Percentiles rank a stretch among this genome's conserved stretches.
phyloP scores from a whole-genome alignment of 305 asterid species.

The Rubia balearica region DNA sequence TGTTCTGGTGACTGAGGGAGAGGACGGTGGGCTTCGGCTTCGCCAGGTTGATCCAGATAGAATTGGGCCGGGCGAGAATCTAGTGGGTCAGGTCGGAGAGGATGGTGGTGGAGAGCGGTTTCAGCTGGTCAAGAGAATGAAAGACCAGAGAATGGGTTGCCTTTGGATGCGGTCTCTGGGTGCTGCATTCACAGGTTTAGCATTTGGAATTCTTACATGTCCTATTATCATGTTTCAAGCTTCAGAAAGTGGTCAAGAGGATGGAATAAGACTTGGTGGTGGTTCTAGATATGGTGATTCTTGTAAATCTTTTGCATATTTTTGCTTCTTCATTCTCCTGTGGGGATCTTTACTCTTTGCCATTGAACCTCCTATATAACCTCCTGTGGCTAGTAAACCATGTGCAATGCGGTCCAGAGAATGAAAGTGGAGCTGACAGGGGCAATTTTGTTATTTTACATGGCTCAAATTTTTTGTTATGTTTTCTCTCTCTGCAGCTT shows the following conservation, averaged over 20 bases:
- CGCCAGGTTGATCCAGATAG: slow-evolving; percentile 90
- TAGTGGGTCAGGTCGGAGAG: slow-evolving; percentile 59
- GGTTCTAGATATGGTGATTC: slow-evolving; percentile 44
- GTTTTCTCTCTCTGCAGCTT: too few species aligned
- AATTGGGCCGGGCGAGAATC: slow-evolving; percentile 66
- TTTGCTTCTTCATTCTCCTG: slow-evolving; percentile 43
- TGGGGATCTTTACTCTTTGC: slow-evolving; percentile 38
- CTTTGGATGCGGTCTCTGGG: too few species aligned
- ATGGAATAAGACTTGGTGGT: slow-evolving; percentile 42
- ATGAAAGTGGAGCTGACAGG: too few species aligned
- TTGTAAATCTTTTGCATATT: slow-evolving; percentile 50
- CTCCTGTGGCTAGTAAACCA: background rate
- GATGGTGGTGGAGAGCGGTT: slow-evolving; percentile 63
- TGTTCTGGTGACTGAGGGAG: slow-evolving; percentile 80
- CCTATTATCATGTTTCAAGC: slow-evolving; percentile 43
- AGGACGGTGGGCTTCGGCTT: slow-evolving; percentile 75
- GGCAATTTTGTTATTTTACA: too few species aligned
- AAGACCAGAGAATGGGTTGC: too few species aligned
- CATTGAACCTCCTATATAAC: slow-evolving; percentile 48
- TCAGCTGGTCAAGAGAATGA: slow-evolving; percentile 94
- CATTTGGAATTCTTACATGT: slow-evolving; percentile 52
- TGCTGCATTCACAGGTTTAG: slow-evolving; percentile 53
- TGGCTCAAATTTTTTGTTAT: too few species aligned
- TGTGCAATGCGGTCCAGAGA: too few species aligned
- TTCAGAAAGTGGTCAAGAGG: slow-evolving; percentile 34